Percentiles rank a stretch among this genome's conserved stretches.
Evolutionary conservation across 768 basidiomycete species (phyloP).

Genomic region (Termitomyces sp.): DNA sequence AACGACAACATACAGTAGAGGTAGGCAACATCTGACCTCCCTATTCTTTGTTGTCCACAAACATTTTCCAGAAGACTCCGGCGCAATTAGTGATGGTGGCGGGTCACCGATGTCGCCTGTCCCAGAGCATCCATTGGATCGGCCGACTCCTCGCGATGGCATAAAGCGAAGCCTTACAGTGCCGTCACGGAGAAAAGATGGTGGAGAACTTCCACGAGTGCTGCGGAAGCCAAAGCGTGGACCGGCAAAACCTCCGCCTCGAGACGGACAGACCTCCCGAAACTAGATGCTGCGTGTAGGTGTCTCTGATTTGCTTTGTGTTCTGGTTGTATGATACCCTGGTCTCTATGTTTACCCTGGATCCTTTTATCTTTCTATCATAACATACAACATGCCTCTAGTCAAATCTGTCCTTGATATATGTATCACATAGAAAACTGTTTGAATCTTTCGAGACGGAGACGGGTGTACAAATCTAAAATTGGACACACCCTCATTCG

Average conservation of each 20-base stretch:
- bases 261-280: slow-evolving; percentile 9
- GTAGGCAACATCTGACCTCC: slow-evolving; percentile 18
- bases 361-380: not conserved
- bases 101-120: slow-evolving; percentile 54
- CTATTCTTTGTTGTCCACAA: not conserved
- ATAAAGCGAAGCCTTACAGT: slow-evolving; percentile 64
- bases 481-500: not conserved
- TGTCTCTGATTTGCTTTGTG: slow-evolving; percentile 1
- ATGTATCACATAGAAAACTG: not conserved
- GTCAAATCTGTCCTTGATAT: slow-evolving; percentile 7
- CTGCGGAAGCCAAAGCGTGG: slow-evolving; percentile 51
- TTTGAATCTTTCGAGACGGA: not conserved
- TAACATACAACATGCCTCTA: slow-evolving; percentile 7
- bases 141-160: slow-evolving; percentile 20
- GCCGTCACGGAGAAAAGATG: slow-evolving; percentile 40
- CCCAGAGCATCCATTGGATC: slow-evolving; percentile 32
- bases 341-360: slow-evolving; percentile 18
- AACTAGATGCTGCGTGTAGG: not conserved
- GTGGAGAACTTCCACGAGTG: slow-evolving; percentile 37
- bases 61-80: slow-evolving; percentile 14
- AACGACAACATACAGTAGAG: slow-evolving; percentile 47
- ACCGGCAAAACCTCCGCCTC: slow-evolving; percentile 29
- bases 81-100: slow-evolving; percentile 28
- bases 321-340: slow-evolving; percentile 17
- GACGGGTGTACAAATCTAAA: too few species aligned